Conservation (phyloP, 371 early-diverging fungal genomes). For the Syncephalis plumigaleata region DNA sequence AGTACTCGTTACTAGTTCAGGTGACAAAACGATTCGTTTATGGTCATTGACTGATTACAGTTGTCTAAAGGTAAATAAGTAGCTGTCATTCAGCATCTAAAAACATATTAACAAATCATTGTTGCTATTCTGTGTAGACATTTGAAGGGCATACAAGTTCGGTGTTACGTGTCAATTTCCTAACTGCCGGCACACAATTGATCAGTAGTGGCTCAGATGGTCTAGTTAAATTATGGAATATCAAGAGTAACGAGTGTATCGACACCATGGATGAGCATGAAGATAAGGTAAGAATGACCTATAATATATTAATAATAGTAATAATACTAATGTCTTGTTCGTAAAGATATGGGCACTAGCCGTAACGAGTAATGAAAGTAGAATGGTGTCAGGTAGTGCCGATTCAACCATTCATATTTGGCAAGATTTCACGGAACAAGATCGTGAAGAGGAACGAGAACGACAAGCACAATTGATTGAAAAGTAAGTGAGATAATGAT, state of each 20-base stretch:
- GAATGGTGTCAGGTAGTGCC: slow-evolving; percentile 70
- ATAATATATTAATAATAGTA: too few relatives aligned
- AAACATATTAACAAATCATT: not conserved
- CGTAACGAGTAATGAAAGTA: slow-evolving; percentile 49
- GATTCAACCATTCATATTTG: slow-evolving; percentile 82
- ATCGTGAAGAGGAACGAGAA: slow-evolving; percentile 45
- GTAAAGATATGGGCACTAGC: slow-evolving; percentile 68
- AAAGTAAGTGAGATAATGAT: slow-evolving; percentile 16
- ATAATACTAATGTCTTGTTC: too few relatives aligned
- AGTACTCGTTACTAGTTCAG: slow-evolving; percentile 74
- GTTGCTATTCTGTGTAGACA: slow-evolving; percentile 23
- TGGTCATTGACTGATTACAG: slow-evolving; percentile 80
- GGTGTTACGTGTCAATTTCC: slow-evolving; percentile 65
- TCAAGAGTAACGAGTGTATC: slow-evolving; percentile 75
- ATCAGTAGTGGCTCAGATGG: slow-evolving; percentile 82
- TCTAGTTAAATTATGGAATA: slow-evolving; percentile 87
- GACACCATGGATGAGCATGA: slow-evolving; percentile 83
- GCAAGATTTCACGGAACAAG: slow-evolving; percentile 77
- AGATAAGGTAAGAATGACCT: slow-evolving; percentile 68
- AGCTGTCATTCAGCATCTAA: too few relatives aligned
- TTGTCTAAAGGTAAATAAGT: slow-evolving; percentile 47
- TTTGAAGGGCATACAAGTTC: slow-evolving; percentile 94
- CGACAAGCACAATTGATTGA: slow-evolving; percentile 48
- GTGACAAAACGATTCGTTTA: slow-evolving; percentile 85
- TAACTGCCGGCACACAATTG: slow-evolving; percentile 77